These are phyloP conservation scores for Lathyrus oleraceus DNA, from an alignment of 306 rosid genomes.

Conservation along the genomic window DNA sequence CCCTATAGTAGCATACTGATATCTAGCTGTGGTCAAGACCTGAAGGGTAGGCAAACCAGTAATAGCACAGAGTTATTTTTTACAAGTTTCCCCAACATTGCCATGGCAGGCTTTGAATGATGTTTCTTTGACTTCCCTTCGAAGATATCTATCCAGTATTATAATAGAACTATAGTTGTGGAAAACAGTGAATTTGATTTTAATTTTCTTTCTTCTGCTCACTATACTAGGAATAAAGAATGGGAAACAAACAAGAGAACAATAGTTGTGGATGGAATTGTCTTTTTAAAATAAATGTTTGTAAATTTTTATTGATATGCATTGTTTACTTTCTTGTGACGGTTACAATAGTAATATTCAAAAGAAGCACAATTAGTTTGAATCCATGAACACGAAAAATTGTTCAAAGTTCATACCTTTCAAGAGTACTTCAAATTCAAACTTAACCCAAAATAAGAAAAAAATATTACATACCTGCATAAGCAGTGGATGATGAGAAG, in stretches of 20 bases:
- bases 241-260: not conserved
- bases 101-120: not conserved
- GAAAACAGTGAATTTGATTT: conserved; percentile 4
- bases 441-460: conserved; percentile 16
- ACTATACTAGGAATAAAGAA: not conserved
- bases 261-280: not conserved
- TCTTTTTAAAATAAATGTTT: not conserved
- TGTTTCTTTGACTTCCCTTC: conserved; percentile 7
- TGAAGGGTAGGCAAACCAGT: not conserved
- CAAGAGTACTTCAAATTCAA: conserved; percentile 2
- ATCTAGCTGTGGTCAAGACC: not conserved
- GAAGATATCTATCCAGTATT: conserved; percentile 7
- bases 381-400: not conserved
- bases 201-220: not conserved
- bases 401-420: conserved; percentile 30
- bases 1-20: not conserved
- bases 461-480: conserved; percentile 57
- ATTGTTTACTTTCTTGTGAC: not conserved
- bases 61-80: not conserved
- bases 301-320: not conserved
- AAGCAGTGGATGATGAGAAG: conserved; percentile 70
- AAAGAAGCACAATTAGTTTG: not conserved
- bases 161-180: not conserved
- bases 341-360: conserved; percentile 6
- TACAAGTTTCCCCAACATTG: not conserved